Evolutionary conservation across 2,329 filamentous ascomycete species (phyloP).

Genomic region (Epichloe amarillans): DNA sequence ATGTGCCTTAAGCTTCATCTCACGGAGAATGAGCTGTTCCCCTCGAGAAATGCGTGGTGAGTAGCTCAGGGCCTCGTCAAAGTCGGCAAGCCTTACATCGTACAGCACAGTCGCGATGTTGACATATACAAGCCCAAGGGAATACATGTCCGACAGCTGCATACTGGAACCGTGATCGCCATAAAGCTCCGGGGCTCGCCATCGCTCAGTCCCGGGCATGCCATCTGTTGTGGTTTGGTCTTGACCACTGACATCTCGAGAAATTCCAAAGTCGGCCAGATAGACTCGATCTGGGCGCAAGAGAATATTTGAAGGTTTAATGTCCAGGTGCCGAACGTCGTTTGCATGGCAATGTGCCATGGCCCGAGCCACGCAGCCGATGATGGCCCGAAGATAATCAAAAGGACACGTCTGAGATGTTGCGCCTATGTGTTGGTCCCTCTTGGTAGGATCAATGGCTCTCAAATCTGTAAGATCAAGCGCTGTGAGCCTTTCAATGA

Average conservation of each 20-base stretch:
- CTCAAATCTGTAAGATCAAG: slow-evolving; percentile 25
- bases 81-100: slow-evolving; percentile 23
- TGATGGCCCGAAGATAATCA: slow-evolving; percentile 27
- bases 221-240: slow-evolving; percentile 32
- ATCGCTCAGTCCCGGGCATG: slow-evolving; percentile 27
- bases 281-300: slow-evolving; percentile 31
- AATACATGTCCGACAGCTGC: slow-evolving; percentile 35
- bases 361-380: slow-evolving; percentile 32
- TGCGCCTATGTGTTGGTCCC: slow-evolving; percentile 10
- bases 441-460: slow-evolving; percentile 19
- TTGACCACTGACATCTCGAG: slow-evolving; percentile 30
- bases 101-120: slow-evolving; percentile 32
- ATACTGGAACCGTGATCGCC: slow-evolving; percentile 26
- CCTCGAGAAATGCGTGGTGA: slow-evolving; percentile 13
- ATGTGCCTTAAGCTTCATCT: slow-evolving; percentile 22
- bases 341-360: slow-evolving; percentile 28
- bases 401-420: slow-evolving; percentile 20
- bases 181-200: slow-evolving; percentile 32
- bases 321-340: slow-evolving; percentile 31
- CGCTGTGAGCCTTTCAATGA: slow-evolving; percentile 22
- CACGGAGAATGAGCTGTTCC: slow-evolving; percentile 20
- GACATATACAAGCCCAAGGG: slow-evolving; percentile 31
- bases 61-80: slow-evolving; percentile 25
- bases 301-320: slow-evolving; percentile 35
- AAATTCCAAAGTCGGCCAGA: slow-evolving; percentile 36